A percentile compares a stretch with the other conserved stretches of the same genome.
These are phyloP conservation scores for Ogataea neopini DNA, from an alignment of 805 yeast genomes.

Conservation along the genomic window DNA sequence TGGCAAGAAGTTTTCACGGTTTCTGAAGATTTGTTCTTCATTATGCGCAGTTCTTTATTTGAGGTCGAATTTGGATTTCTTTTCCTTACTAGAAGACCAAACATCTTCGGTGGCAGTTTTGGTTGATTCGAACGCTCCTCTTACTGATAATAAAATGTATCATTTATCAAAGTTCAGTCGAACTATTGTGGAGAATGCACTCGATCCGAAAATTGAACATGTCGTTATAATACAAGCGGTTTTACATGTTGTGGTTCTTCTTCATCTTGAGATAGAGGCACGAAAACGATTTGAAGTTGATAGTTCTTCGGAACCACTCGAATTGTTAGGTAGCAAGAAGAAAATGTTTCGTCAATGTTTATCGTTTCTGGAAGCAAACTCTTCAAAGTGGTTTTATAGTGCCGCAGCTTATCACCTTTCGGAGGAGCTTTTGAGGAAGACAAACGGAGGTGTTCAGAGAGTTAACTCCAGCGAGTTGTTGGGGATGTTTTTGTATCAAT, in stretches of 20 bases:
- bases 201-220: slow-evolving; percentile 26
- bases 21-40: slow-evolving; percentile 21
- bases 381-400: slow-evolving; percentile 33
- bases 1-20: slow-evolving; percentile 17
- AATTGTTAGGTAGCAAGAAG: slow-evolving; percentile 17
- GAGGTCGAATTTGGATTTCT: slow-evolving; percentile 32
- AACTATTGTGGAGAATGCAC: slow-evolving; percentile 16
- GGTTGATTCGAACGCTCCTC: slow-evolving; percentile 19
- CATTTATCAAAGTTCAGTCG: slow-evolving; percentile 20
- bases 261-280: slow-evolving; percentile 31
- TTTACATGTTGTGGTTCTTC: slow-evolving; percentile 31
- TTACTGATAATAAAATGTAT: slow-evolving; percentile 23
- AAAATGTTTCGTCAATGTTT: slow-evolving; percentile 19
- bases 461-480: too few species aligned
- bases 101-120: too few species aligned
- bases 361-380: slow-evolving; percentile 19
- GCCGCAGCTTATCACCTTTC: slow-evolving; percentile 32
- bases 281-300: slow-evolving; percentile 16
- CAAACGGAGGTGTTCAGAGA: background rate
- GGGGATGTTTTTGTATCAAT: too few species aligned
- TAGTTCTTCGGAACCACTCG: slow-evolving; percentile 9
- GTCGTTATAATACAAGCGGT: slow-evolving; percentile 30
- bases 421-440: slow-evolving; percentile 16
- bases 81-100: slow-evolving; percentile 31
- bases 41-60: slow-evolving; percentile 29